Evolutionary conservation across 2,329 filamentous ascomycete genomes (phyloP), one percentile per base, ranked within the genome.

Genomic region (Ceratocystiopsis brevicomis): DNA sequence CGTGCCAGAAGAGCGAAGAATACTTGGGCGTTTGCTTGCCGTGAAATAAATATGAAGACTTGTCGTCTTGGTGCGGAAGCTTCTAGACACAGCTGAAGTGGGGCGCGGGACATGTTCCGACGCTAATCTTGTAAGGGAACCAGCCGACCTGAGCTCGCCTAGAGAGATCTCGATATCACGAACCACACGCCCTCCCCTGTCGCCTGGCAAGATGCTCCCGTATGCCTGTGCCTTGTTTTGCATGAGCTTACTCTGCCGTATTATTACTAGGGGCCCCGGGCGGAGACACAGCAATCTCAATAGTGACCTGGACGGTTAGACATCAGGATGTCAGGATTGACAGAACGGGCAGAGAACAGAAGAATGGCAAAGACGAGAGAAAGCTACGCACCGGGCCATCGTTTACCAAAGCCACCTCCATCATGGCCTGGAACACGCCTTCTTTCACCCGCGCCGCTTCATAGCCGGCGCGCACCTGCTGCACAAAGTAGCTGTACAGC

Each of bases 341-440:
- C 6, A 6, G 34, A 30, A 39, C 2, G 16, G 13, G n/a, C 16
- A 38, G 13, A 15, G 15, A 11, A 4, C 34, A 8, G 21, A 21
- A 21, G 21, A 8, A 8, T 30, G 25, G 19, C 13, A 35, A 13
- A 41, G 14, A n/a, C 3, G 9, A 13, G 32, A 15, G 8, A 33
- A 4, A 35, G 16, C 13, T 18, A 53, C 64, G 53, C 57, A 80
- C 76, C 43, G 77, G 77, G 1, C 77, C 76, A 52, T 96, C 88
- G 52, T 96, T 96, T 41, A 95, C 77, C 30, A 95, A 62, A 40
- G 82, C 81, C 46, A 98, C 88, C 56, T 96, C 81, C 90, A 98
- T 98, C 87, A 93, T 95, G 41, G 90, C 90, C 56, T 94, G 88
- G 59, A 98, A 98, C 30, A 88, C 76, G n/a, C 92, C 90, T 57